Base-by-base conservation (phyloP, 345 rosid genomes). In the Eucalyptus cloeziana region DNA sequence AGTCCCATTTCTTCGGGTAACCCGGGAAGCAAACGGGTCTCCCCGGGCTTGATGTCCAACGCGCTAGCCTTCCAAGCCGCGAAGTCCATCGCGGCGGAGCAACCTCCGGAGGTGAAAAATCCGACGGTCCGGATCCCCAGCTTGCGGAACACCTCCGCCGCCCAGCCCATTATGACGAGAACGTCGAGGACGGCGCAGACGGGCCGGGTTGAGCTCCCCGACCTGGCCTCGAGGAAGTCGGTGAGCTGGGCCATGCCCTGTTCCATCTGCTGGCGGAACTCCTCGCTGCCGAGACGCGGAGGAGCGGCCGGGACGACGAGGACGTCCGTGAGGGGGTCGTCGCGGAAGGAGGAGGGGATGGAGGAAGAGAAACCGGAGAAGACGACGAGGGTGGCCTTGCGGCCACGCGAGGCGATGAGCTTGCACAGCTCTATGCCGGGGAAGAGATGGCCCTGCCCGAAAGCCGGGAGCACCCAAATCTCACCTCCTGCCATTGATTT, bases 31-130 rank as follows among this genome's bases (percentile, higher is more conserved):
- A 86, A 14, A 54, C 91, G 92, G 83, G 62, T 88, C 86, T 94
- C 93, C 22, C 92, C 93, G 37, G 94, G 91, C 56, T 62, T 62
- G 86, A 93, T 88, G 67, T 92, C 91, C 30, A 37, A n/a, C 3
- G 91, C 89, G 19, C 88, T 60, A 47, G 89, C 91, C 88, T 90
- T 91, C 94, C 94, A 93, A 10, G 92, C 89, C n/a, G 92, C 94
- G 86, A 88, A 89, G 52, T 93, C 93, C 89, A 93, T 50, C 30
- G 95, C 93, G 22, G 94, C 93, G 52, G 92, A 91, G 88, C 92
- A 91, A 2, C 94, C 94, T 14, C 94, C 94, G 49, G 92, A 94
- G 45, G 96, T 92, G 56, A 92, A 91, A 88, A 93, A 91, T 30
- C 87, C 86, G 30, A 93, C 69, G 8, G 91, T 91, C 54, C 91